These are phyloP conservation scores for Ganoderma sinense DNA, from an alignment of 1,284 basidiomycete genomes.

Conservation along the genomic window DNA sequence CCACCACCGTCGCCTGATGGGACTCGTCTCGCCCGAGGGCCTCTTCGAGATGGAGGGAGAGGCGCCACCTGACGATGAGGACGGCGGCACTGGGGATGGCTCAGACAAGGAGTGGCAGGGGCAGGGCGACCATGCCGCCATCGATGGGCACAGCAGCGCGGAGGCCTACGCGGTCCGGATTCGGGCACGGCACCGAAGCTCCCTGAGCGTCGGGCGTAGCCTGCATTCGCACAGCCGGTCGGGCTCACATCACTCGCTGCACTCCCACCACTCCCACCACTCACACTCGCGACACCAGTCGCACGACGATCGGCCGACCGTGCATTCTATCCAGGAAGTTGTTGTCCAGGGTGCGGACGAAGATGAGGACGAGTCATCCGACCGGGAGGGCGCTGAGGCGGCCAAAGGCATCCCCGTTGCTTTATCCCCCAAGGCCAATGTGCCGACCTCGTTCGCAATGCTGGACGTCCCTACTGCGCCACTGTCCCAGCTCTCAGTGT, in stretches of 20 bases:
- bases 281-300: conserved; percentile 19
- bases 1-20: conserved; percentile 21
- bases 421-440: conserved; percentile 6
- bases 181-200: conserved; percentile 24
- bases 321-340: conserved; percentile 25
- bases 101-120: neutral
- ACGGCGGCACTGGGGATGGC: neutral
- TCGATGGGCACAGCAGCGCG: conserved; percentile 27
- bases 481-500: conserved; percentile 2
- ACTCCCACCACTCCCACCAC: conserved; percentile 12
- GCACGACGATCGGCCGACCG: conserved; percentile 26
- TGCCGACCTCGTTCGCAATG: conserved; percentile 3
- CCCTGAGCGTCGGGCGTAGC: conserved; percentile 9
- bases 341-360: conserved; percentile 4
- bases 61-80: neutral
- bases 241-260: conserved; percentile 26
- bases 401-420: conserved; percentile 14
- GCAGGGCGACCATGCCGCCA: conserved; percentile 18
- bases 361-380: conserved; percentile 16
- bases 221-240: conserved; percentile 22
- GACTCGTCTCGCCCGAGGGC: conserved; percentile 21
- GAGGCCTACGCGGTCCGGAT: conserved; percentile 29
- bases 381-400: conserved; percentile 4
- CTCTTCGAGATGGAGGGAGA: conserved; percentile 28
- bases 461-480: conserved; percentile 15